These are phyloP conservation scores for Monilinia fructicola DNA, from an alignment of 2,329 filamentous ascomycete genomes.

Conservation along the genomic window DNA sequence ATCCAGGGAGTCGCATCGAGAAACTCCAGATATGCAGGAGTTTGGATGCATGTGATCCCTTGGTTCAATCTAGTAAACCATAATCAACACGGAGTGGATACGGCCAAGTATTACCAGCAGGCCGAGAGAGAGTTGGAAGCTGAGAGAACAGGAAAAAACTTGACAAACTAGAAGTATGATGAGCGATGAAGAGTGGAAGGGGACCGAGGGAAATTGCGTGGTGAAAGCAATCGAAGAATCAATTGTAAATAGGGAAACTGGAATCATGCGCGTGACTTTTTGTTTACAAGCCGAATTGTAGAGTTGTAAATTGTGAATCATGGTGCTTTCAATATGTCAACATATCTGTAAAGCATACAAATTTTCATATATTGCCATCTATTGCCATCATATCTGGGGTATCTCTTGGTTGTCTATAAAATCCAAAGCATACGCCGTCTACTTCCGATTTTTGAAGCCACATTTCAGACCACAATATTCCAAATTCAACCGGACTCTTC, in stretches of 20 bases:
- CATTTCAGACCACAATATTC: background rate
- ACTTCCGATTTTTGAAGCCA: background rate
- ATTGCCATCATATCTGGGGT: background rate
- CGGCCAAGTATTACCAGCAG: conserved; percentile 96
- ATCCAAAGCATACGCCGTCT: background rate
- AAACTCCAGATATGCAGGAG: conserved; percentile 86
- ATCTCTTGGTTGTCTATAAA: background rate
- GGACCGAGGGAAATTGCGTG: conserved; percentile 9
- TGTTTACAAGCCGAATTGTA: background rate
- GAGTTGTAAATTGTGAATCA: conserved; percentile 6
- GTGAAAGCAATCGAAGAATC: conserved; percentile 7
- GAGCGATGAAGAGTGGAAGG: background rate
- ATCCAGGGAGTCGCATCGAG: conserved; percentile 91
- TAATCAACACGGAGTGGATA: conserved; percentile 89
- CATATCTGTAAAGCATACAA: background rate
- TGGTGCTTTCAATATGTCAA: background rate
- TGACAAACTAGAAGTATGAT: conserved; percentile 14
- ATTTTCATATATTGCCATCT: background rate
- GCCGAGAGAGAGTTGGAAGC: conserved; percentile 91
- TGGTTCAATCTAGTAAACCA: conserved; percentile 99
- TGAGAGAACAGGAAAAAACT: conserved; percentile 52
- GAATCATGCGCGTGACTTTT: conserved; percentile 12
- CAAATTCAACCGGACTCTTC: background rate
- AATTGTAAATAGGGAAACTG: conserved; percentile 23
- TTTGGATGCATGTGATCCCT: conserved; percentile 80